phyloP scores from a whole-genome alignment of 2,329 filamentous ascomycete genomes.

The Clarireedia sp. region DNA sequence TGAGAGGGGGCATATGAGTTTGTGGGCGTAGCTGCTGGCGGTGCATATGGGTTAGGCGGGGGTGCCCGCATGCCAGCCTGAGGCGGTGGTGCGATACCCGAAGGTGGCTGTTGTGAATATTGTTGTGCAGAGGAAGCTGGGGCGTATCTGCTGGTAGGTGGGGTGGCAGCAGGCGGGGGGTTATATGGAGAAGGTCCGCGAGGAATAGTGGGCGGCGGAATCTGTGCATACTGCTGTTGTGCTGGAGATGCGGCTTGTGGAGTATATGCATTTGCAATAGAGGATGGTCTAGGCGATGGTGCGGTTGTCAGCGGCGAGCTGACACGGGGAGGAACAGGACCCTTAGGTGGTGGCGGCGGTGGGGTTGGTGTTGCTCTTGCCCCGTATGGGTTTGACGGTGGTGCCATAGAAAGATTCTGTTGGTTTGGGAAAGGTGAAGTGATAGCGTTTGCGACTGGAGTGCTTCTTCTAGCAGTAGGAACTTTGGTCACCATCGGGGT shows the following conservation, averaged over 20 bases:
- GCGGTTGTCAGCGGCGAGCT: conserved; percentile 58
- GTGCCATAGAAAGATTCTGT: conserved; percentile 44
- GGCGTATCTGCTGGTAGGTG: conserved; percentile 70
- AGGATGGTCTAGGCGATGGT: conserved; percentile 43
- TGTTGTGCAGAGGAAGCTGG: conserved; percentile 54
- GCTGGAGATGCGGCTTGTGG: conserved; percentile 45
- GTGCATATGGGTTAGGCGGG: conserved; percentile 39
- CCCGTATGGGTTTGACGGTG: conserved; percentile 52
- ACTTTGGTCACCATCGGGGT: conserved; percentile 76
- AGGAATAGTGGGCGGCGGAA: conserved; percentile 50
- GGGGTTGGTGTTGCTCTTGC: conserved; percentile 59
- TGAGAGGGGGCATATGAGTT: conserved; percentile 55
- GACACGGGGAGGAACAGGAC: conserved; percentile 58
- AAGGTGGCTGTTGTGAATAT: conserved; percentile 38
- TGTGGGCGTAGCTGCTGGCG: conserved; percentile 36
- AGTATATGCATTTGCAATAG: conserved; percentile 56
- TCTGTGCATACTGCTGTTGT: conserved; percentile 29
- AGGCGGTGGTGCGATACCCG: conserved; percentile 34
- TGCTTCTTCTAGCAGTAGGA: conserved; percentile 61
- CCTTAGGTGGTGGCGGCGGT: conserved; percentile 79
- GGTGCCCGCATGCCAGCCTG: conserved; percentile 36
- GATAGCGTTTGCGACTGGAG: conserved; percentile 52
- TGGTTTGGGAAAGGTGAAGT: conserved; percentile 70
- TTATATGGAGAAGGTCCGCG: conserved; percentile 83
- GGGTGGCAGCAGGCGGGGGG: conserved; percentile 60